Percentiles rank a stretch among this genome's conserved stretches.
These are phyloP conservation scores for Cyberlindnera americana DNA, from an alignment of 805 yeast genomes.

Conservation along the genomic window DNA sequence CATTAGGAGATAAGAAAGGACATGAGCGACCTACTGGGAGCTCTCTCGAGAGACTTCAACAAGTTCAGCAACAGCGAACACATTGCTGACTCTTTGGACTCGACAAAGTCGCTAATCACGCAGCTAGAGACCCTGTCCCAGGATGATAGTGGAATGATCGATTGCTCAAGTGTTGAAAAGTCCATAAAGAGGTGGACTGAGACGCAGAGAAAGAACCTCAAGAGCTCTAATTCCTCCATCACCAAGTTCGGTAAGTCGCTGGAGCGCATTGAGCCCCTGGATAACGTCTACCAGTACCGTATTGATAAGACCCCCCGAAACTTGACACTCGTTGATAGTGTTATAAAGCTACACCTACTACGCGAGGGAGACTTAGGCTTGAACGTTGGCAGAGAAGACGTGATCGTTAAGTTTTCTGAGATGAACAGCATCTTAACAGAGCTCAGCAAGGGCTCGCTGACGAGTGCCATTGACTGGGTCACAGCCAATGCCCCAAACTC, in stretches of 20 bases:
- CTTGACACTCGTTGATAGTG: constrained; percentile 33
- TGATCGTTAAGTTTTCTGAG: constrained; percentile 27
- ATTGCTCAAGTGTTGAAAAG: not conserved
- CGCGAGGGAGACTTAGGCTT: constrained; percentile 42
- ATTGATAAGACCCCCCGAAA: constrained; percentile 24
- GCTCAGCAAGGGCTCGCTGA: constrained; percentile 37
- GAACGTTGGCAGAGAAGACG: constrained; percentile 28
- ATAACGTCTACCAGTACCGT: constrained; percentile 33
- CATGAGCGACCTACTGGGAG: constrained; percentile 1
- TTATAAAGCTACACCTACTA: constrained; percentile 43
- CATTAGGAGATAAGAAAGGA: not conserved
- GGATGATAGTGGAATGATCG: constrained; percentile 2
- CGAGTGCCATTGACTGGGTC: constrained; percentile 51
- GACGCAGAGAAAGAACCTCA: constrained; percentile 27
- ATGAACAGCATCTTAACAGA: constrained; percentile 30
- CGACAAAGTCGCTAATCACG: constrained; percentile 6
- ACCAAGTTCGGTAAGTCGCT: constrained; percentile 29
- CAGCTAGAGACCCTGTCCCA: constrained; percentile 7
- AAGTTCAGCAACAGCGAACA: constrained; percentile 7
- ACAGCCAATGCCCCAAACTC: constrained; percentile 20
- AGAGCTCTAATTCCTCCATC: constrained; percentile 25
- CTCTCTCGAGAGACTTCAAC: constrained; percentile 3
- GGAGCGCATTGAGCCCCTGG: constrained; percentile 31
- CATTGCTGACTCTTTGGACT: constrained; percentile 4
- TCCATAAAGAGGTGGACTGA: constrained; percentile 29